phyloP scores from a whole-genome alignment of 495 filamentous ascomycete species.

The Xylaria bambusicola region DNA sequence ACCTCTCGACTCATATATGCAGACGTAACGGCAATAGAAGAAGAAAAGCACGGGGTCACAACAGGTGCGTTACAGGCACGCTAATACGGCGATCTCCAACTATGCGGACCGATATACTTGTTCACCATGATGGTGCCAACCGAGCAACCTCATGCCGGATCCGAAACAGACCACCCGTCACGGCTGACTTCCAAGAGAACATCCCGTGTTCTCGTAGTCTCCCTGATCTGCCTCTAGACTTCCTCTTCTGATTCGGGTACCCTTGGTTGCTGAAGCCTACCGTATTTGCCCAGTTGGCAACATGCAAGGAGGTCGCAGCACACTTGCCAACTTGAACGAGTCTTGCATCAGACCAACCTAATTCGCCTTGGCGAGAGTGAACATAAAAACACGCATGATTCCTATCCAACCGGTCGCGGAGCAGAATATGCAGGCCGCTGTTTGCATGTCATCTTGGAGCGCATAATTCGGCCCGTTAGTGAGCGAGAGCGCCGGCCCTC shows the following conservation, averaged over 20 bases:
- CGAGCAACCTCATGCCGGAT: neutral
- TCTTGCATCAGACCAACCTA: slow-evolving; percentile 1
- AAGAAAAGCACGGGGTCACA: no score
- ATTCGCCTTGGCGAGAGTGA: neutral
- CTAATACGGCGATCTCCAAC: slow-evolving; percentile 1
- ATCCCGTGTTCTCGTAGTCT: neutral
- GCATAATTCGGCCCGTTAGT: neutral
- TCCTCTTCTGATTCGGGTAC: no score
- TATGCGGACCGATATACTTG: neutral
- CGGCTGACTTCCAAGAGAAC: neutral
- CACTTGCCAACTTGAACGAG: neutral
- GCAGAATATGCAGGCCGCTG: neutral
- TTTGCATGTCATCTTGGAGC: neutral
- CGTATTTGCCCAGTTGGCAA: neutral
- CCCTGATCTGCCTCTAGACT: no score
- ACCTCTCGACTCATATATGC: neutral
- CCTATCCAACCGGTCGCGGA: neutral
- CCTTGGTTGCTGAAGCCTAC: neutral
- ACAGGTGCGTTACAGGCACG: neutral
- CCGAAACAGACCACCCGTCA: neutral
- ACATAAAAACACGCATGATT: neutral
- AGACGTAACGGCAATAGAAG: neutral
- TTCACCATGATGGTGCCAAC: neutral
- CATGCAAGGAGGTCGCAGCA: slow-evolving; percentile 9
- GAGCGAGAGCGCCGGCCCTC: neutral